These are phyloP conservation scores for Cladosporium sp. DNA, from an alignment of 2,329 filamentous ascomycete genomes.

Conservation along the genomic window DNA sequence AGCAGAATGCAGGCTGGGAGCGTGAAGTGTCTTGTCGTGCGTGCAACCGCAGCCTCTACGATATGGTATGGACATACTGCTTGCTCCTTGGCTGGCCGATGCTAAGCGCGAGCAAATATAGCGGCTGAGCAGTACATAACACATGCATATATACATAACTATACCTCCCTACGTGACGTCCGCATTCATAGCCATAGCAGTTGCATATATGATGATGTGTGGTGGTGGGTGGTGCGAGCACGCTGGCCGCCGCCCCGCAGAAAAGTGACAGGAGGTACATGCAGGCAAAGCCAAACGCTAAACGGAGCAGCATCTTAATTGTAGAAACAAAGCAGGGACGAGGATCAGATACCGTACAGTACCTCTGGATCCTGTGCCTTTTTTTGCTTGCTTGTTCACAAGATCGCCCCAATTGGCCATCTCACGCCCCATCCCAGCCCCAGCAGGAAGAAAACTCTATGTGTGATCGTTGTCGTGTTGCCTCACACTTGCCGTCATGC, in stretches of 20 bases:
- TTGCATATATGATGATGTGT: background rate
- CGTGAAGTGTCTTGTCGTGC: background rate
- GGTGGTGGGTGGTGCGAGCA: background rate
- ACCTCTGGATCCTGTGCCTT: background rate
- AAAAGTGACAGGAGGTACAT: conserved; percentile 3
- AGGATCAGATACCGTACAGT: background rate
- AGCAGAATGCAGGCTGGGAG: background rate
- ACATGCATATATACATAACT: background rate
- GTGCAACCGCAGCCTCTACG: background rate
- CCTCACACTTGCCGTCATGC: conserved; percentile 12
- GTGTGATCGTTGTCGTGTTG: background rate
- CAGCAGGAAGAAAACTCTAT: background rate
- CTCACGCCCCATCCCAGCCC: background rate
- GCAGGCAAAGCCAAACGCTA: background rate
- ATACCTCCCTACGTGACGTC: background rate
- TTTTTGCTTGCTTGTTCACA: background rate
- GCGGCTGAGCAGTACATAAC: background rate
- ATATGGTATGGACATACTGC: background rate
- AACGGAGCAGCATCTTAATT: background rate
- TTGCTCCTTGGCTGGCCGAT: background rate
- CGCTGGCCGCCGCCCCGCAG: background rate
- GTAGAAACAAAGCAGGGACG: background rate
- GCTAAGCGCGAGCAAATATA: background rate
- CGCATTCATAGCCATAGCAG: background rate
- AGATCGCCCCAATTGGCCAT: background rate